A percentile compares a stretch with the other conserved stretches of the same genome.
Conservation (phyloP, 805 yeast species). For the Metschnikowia amazonensis region DNA sequence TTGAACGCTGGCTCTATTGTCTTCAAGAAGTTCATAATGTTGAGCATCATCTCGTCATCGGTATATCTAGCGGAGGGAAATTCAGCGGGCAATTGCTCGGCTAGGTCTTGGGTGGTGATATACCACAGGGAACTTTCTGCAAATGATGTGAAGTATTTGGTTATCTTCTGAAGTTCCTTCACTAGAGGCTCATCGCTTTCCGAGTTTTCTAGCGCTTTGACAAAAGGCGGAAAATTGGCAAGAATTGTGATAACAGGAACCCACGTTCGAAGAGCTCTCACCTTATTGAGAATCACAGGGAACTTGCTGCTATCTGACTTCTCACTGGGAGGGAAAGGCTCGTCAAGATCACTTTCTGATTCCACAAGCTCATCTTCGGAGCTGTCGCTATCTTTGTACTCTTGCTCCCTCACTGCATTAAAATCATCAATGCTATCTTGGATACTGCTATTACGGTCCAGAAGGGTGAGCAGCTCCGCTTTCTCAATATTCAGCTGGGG, state of each 20-base stretch:
- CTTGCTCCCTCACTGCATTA: conserved; percentile 3
- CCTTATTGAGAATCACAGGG: conserved; percentile 12
- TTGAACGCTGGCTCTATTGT: conserved; percentile 13
- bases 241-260: conserved; percentile 41
- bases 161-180: conserved; percentile 21
- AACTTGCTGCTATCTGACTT: conserved; percentile 11
- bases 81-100: conserved; percentile 19
- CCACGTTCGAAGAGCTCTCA: conserved; percentile 22
- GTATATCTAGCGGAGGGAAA: conserved; percentile 15
- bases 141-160: conserved; percentile 17
- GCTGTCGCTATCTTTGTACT: conserved; percentile 4
- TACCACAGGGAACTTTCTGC: conserved; percentile 17
- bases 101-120: conserved; percentile 20
- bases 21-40: conserved; percentile 17
- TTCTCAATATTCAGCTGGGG: conserved; percentile 6
- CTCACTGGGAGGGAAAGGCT: conserved; percentile 11
- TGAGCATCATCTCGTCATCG: conserved; percentile 23
- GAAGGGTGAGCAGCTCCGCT: conserved; percentile 5
- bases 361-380: conserved; percentile 4
- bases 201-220: conserved; percentile 23
- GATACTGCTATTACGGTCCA: conserved; percentile 7
- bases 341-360: neutral
- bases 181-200: conserved; percentile 14
- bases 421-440: conserved; percentile 5
- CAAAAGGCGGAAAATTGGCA: conserved; percentile 33